phyloP scores from a whole-genome alignment of 2,329 filamentous ascomycete species.

The Trichoderma harzianum region DNA sequence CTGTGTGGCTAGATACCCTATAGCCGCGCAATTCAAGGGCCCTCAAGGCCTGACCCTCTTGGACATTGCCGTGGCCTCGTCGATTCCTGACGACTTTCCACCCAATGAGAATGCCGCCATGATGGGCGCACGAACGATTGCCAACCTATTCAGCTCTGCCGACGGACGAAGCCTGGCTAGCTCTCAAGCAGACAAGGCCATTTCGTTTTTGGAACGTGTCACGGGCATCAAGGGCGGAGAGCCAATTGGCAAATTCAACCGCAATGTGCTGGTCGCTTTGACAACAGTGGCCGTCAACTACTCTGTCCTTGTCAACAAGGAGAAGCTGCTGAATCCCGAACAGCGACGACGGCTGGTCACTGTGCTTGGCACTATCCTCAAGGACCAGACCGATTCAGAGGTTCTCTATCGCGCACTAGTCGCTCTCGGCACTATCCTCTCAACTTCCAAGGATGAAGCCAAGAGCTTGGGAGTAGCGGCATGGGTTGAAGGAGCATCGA shows the following conservation, averaged over 20 bases:
- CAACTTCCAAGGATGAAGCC: slow-evolving; percentile 45
- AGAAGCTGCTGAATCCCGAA: slow-evolving; percentile 37
- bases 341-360: slow-evolving; percentile 49
- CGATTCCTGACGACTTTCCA: slow-evolving; percentile 47
- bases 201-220: slow-evolving; percentile 62
- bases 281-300: slow-evolving; percentile 84
- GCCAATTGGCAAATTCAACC: slow-evolving; percentile 57
- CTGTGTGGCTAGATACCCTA: slow-evolving; percentile 68
- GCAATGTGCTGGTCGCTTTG: slow-evolving; percentile 78
- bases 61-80: slow-evolving; percentile 44
- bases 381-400: slow-evolving; percentile 70
- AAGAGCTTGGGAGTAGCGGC: slow-evolving; percentile 40
- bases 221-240: slow-evolving; percentile 48
- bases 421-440: slow-evolving; percentile 72
- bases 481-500: slow-evolving; percentile 43
- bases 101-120: slow-evolving; percentile 78
- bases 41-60: slow-evolving; percentile 57
- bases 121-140: slow-evolving; percentile 77
- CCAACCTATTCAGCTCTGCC: slow-evolving; percentile 76
- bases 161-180: slow-evolving; percentile 66
- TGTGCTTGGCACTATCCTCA: slow-evolving; percentile 60
- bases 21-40: slow-evolving; percentile 59
- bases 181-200: slow-evolving; percentile 55
- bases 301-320: slow-evolving; percentile 62
- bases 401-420: slow-evolving; percentile 80